These are phyloP conservation scores for Apocynum venetum DNA, from an alignment of 257 asterid species.

Conservation along the genomic window DNA sequence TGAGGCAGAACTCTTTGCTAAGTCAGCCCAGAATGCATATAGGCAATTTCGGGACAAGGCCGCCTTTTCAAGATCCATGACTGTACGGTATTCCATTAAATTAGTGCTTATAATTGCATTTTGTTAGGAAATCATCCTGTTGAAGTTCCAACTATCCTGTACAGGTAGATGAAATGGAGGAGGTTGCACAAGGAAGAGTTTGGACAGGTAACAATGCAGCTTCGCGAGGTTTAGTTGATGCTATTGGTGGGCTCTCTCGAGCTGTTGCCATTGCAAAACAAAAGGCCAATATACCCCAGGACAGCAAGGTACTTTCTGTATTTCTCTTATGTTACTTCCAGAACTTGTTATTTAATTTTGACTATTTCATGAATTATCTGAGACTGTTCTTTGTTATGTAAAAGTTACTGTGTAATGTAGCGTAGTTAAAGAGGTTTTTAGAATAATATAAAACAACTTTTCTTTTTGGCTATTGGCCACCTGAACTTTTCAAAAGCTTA, in stretches of 20 bases:
- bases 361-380: not conserved
- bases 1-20: conserved; percentile 91
- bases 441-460: not conserved
- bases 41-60: conserved; percentile 87
- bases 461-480: not conserved
- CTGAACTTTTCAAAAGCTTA: not conserved
- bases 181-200: conserved; percentile 97
- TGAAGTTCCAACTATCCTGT: conserved; percentile 22
- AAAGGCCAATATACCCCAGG: conserved; percentile 87
- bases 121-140: conserved; percentile 9
- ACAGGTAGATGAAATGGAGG: conserved; percentile 91
- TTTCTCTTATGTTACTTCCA: conserved; percentile 7
- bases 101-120: conserved; percentile 11
- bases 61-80: conserved; percentile 94
- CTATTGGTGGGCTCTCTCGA: conserved; percentile 85
- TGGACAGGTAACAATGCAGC: conserved; percentile 96
- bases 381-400: not conserved
- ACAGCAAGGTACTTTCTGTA: conserved; percentile 48
- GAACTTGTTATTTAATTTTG: not conserved
- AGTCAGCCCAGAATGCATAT: conserved; percentile 78
- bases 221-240: conserved; percentile 84
- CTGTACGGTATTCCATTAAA: conserved; percentile 45
- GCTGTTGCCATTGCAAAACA: conserved; percentile 94
- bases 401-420: not conserved
- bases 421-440: not conserved